Evolutionary conservation across 1,284 basidiomycete genomes (phyloP).

Genomic region (Ganoderma meredithae): DNA sequence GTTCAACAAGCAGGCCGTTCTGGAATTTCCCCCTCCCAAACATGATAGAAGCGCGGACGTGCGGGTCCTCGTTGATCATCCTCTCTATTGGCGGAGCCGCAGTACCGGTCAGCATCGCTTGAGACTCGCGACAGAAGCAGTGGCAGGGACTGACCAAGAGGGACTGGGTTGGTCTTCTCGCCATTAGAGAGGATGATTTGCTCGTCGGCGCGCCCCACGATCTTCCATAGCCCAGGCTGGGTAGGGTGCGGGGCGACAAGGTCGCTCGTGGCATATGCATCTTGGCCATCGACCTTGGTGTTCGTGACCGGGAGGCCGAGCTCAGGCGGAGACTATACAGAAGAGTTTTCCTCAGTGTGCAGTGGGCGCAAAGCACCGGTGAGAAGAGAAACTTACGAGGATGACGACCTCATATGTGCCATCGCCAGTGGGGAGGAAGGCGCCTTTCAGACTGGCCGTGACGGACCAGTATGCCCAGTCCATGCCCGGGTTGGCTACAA

Average conservation of each 20-base stretch:
- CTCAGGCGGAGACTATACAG: constrained; percentile 12
- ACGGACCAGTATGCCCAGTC: constrained; percentile 36
- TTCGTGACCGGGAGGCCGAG: constrained; percentile 38
- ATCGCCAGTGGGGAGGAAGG: constrained; percentile 29
- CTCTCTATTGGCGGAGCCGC: constrained; percentile 39
- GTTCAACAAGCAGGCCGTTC: constrained; percentile 52
- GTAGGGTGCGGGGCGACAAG: constrained; percentile 53
- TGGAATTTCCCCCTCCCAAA: constrained; percentile 53
- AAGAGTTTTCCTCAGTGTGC: not conserved
- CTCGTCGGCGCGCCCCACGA: constrained; percentile 51
- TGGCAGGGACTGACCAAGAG: constrained; percentile 7
- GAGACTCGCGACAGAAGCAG: not conserved
- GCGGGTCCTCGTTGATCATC: constrained; percentile 46
- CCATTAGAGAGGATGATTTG: constrained; percentile 15
- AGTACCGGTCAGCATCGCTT: not conserved
- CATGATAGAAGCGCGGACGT: constrained; percentile 44
- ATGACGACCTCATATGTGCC: constrained; percentile 34
- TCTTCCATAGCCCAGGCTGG: constrained; percentile 49
- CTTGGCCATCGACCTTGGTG: constrained; percentile 35
- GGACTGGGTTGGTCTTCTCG: constrained; percentile 16
- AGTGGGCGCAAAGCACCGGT: not conserved
- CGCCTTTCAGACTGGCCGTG: constrained; percentile 8
- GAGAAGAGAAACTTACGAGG: constrained; percentile 22
- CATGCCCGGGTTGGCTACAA: constrained; percentile 30
- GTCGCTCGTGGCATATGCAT: constrained; percentile 48